phyloP scores from a whole-genome alignment of 345 rosid genomes.

The Rubroshorea leprosula region DNA sequence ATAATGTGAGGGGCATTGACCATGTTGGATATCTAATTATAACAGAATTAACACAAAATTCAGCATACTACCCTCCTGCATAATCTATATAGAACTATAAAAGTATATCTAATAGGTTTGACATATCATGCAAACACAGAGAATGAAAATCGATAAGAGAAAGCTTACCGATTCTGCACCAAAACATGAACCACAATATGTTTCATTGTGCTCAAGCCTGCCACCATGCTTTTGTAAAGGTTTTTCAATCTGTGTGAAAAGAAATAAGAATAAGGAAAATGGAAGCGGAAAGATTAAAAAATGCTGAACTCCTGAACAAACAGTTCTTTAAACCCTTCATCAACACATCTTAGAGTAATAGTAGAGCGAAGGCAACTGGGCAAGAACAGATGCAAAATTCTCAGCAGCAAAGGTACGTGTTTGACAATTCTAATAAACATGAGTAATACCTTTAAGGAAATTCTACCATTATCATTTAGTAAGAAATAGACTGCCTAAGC shows the following conservation, averaged over 20 bases:
- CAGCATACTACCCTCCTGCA: neutral
- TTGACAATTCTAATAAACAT: no score
- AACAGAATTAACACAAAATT: neutral
- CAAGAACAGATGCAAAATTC: no score
- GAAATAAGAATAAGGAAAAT: neutral
- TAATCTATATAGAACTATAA: no score
- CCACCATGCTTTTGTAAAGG: conserved; percentile 68
- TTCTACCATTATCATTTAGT: neutral
- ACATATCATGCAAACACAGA: neutral
- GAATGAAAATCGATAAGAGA: neutral
- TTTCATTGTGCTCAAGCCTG: conserved; percentile 61
- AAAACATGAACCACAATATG: conserved; percentile 62
- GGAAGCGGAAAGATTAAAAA: neutral
- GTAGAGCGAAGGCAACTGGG: no score
- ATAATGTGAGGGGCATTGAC: neutral
- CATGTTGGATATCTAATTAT: neutral
- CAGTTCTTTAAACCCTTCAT: no score
- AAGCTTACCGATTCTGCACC: conserved; percentile 51
- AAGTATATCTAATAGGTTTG: neutral
- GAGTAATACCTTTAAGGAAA: neutral
- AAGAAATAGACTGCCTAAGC: neutral
- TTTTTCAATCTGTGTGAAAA: conserved; percentile 40
- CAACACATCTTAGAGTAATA: no score
- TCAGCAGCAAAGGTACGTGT: no score
- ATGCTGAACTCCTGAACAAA: neutral